Base-by-base conservation (phyloP, 768 basidiomycete genomes). In the Lactarius akahatsu region DNA sequence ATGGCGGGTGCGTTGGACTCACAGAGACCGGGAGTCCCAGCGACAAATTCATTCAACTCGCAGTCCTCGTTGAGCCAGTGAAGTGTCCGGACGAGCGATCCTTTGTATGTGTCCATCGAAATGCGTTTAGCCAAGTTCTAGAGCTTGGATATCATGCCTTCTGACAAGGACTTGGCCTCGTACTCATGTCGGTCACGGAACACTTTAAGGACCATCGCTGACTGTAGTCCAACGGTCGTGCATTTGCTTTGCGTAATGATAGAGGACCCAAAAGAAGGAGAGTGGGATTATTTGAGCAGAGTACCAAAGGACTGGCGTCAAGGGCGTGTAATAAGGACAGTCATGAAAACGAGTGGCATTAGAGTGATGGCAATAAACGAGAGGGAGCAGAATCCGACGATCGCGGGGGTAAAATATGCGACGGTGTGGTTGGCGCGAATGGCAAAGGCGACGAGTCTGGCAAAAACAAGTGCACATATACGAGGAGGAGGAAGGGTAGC, bases 261-360 rank as follows among this genome's bases (percentile, higher is more conserved):
- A 45, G n/a, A n/a, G 8, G 45, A 45, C 2, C 0, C n/a, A 45
- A 45, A 45, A 45, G 43, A 20, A 20, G 18, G 43, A 45, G 43
- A 4, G 20, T 20, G 43, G 43, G 43, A 45, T 4, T n/a, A n/a
- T 9, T n/a, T 45, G 45, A n/a, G 45, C 20, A 4, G 20, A n/a
- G 45, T 3, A 45, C 45, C 45, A 45, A n/a, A 45, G 6, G 16
- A 45, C 8, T n/a, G n/a, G 4, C 3, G 45, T 45, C 6, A 45
- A 3, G n/a, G 45, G 45, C 1, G 65, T 66, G 36, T 26, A 20
- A 45, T 59, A 66, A 30, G 65, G 65, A 32, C 65, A 62, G 32
- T 66, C 57, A 18, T 59, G 65, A 54, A 10, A 36, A 26, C 36
- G n/a, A 67, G 23, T 13, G 66, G 66, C n/a, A 66, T 26, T 0